Evolutionary conservation across 345 rosid species (phyloP), one percentile per base, ranked within the genome.

Genomic region (Raphanus sativus): DNA sequence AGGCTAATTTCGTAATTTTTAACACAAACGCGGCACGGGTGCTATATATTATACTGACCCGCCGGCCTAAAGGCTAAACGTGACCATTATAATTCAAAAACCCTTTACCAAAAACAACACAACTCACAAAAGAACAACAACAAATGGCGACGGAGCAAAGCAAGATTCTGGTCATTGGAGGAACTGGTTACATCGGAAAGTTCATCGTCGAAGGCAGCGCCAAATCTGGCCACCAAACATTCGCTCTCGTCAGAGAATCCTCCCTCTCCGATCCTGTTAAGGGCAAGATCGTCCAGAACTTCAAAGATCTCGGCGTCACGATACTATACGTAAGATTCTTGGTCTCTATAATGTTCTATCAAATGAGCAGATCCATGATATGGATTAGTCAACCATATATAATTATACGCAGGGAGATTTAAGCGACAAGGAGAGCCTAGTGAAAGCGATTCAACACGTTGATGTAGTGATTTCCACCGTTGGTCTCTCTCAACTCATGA

Each of bases 391-490:
- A 9, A 84, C 80, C 28, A 16, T 38, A 38, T 17, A 0, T 38
- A 8, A 38, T 38, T 38, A 38, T 38, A 3, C 8, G 10, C 76
- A 82, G 84, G 85, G 86, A 62, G 83, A 83, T 71, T 25, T 86
- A 34, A 74, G 71, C 73, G 80, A 84, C 13, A 85, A 87, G 5
- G 85, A 73, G 54, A 87, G 87, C 71, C 79, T 87, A 70, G 88
- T 82, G 34, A 83, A 80, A 52, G 87, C 86, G 11, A 81, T 87
- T 58, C 85, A 84, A 81, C 83, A 85, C 28, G 87, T 83, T 9
- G 90, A 87, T 76, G 86, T 84, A 72, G 87, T 87, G 60, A 85
- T 87, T 59, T 82, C 88, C 3, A 71, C 87, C 0, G 71, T 85
- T 30, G 87, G 86, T 55, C 9, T 28, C 15, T 12, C 50, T 30